Conservation (phyloP, 2,329 filamentous ascomycete species). For the Diplocarpon rosae region DNA sequence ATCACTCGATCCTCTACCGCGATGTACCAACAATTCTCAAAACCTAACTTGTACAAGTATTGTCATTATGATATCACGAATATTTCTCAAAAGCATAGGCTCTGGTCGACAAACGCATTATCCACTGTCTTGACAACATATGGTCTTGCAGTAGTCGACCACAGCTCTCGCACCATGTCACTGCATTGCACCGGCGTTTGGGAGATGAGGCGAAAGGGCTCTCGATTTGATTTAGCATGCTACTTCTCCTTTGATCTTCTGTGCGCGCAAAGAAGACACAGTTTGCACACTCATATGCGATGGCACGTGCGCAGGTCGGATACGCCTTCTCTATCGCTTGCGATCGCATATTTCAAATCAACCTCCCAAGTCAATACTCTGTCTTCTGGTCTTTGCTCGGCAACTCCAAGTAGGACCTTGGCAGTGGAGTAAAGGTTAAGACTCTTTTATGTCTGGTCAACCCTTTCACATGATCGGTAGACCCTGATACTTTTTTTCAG, state of each 20-base stretch:
- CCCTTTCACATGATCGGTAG: slow-evolving; percentile 1
- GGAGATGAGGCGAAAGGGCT: slow-evolving; percentile 20
- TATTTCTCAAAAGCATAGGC: slow-evolving; percentile 21
- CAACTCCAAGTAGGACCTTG: not conserved
- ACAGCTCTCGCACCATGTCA: slow-evolving; percentile 9
- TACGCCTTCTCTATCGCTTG: slow-evolving; percentile 32
- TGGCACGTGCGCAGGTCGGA: slow-evolving; percentile 33
- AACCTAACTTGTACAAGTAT: slow-evolving; percentile 25
- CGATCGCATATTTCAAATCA: slow-evolving; percentile 10
- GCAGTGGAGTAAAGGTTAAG: slow-evolving; percentile 1
- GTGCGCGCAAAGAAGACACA: slow-evolving; percentile 20
- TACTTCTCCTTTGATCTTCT: not conserved
- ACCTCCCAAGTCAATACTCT: slow-evolving; percentile 5
- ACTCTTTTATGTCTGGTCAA: not conserved
- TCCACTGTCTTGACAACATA: slow-evolving; percentile 13
- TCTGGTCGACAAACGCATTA: slow-evolving; percentile 9
- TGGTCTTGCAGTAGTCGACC: slow-evolving; percentile 15
- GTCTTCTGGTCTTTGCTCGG: not conserved
- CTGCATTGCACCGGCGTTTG: slow-evolving; percentile 27
- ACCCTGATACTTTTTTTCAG: not conserved
- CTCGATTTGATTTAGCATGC: slow-evolving; percentile 25
- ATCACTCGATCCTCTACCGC: slow-evolving; percentile 20
- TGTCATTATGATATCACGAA: slow-evolving; percentile 26
- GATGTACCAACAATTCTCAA: slow-evolving; percentile 23
- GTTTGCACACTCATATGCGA: slow-evolving; percentile 28